phyloP scores from a whole-genome alignment of 768 basidiomycete genomes.

The Lenzites betulinus region DNA sequence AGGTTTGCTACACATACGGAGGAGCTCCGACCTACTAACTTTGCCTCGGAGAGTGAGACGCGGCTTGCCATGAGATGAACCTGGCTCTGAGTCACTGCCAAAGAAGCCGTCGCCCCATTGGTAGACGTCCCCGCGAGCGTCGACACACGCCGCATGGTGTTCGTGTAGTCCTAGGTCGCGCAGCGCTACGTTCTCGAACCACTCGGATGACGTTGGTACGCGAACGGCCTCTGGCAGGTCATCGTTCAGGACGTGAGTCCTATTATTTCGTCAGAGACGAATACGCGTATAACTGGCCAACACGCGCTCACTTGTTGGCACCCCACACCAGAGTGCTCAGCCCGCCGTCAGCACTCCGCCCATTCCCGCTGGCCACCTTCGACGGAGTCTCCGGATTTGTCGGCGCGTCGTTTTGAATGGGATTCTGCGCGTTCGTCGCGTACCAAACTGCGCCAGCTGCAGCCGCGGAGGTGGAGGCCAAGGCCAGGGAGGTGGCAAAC shows the following conservation, averaged over 20 bases:
- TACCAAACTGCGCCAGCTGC: constrained; percentile 45
- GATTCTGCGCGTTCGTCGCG: constrained; percentile 25
- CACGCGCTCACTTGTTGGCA: constrained; percentile 59
- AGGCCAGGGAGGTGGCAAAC: constrained; percentile 1
- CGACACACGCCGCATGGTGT: constrained; percentile 72
- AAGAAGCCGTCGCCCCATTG: constrained; percentile 80
- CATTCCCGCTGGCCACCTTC: background rate
- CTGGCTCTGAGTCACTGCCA: constrained; percentile 28
- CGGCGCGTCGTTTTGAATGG: constrained; percentile 40
- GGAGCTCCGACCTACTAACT: constrained; percentile 39
- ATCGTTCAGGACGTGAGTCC: constrained; percentile 47
- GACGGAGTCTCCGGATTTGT: constrained; percentile 8
- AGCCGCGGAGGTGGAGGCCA: constrained; percentile 35
- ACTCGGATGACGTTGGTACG: constrained; percentile 50
- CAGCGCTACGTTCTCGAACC: constrained; percentile 69
- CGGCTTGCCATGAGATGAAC: constrained; percentile 40
- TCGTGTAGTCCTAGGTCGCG: constrained; percentile 72
- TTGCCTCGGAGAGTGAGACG: constrained; percentile 63
- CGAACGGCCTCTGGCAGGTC: constrained; percentile 45
- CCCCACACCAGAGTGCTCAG: constrained; percentile 69
- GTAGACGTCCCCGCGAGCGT: constrained; percentile 78
- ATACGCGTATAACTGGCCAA: constrained; percentile 35
- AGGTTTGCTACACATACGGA: no score
- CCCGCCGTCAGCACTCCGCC: constrained; percentile 24
- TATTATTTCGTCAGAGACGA: constrained; percentile 28